Evolutionary conservation across 306 rosid genomes (phyloP), one percentile per base, ranked within the genome.

Genomic region (Cercis canadensis): DNA sequence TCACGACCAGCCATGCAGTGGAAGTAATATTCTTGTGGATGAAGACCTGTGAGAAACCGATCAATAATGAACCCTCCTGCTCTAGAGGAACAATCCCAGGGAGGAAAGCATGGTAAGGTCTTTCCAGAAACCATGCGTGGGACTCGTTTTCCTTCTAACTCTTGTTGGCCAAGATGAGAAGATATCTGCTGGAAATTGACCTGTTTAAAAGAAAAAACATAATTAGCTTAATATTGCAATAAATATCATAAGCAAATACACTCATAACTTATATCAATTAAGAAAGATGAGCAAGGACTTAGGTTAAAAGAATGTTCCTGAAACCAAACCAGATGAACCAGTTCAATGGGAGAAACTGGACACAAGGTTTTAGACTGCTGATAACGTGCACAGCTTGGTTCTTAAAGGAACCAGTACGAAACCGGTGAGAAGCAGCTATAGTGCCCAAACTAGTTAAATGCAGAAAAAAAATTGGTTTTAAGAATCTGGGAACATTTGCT

Each of bases 1-100:
- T 90, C 98, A 79, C 98, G 96, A 62, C 98, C 97, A 61, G 97
- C 97, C 98, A 94, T 94, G 76, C 97, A 94, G 75, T 94, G 98
- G 66, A 94, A 94, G 85, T 94, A 94, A 75, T 84, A 94, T 76
- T 94, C 98, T 79, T 90, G 97, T 15, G 96, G 96, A 29, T 81
- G 97, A 75, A 94, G 97, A 68, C 91, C 98, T 13, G 97, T 84
- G 80, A 94, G 98, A 86, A 94, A 94, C 73, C 96, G 90, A 70
- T 94, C 98, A 77, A 86, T 84, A 72, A 90, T 86, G 81, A 94
- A 90, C 46, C 97, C 98, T 67, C 98, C 98, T 51, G 97, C 88
- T 72, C 96, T 85, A 69, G 97, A 72, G 65, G 97, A 85, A 83
- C 92, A 94, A 86, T 94, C 98, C 97, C 98, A 94, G 4, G 98